Base-by-base conservation (phyloP, 306 rosid species). In the Cercis canadensis region DNA sequence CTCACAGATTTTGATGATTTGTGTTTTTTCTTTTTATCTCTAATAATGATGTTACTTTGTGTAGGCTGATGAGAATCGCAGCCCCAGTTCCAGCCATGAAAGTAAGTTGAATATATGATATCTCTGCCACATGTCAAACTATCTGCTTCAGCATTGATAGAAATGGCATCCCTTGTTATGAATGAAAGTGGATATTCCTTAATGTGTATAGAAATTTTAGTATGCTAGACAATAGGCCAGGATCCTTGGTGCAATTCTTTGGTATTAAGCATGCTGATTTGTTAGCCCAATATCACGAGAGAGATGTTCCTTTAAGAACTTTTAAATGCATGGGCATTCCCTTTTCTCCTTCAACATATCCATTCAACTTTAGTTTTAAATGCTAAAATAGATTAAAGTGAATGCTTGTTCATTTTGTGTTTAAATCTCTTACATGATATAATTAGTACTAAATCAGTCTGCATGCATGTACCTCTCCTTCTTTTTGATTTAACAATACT, bases 1-100 rank as follows among this genome's bases (percentile, higher is more conserved):
- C 62, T 12, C 45, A 36, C 45, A 57, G 33, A 33, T 53, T 55
- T 67, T 73, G 70, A 54, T 70, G 63, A n/a, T 61, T 54, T 70
- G 52, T 49, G 4, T 44, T 75, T 17, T 71, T 62, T 39, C 51
- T 18, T 70, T 66, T 24, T 24, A 24, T 24, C 29, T 1, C 3
- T 24, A 24, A 24, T 71, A 40, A 57, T 54, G 37, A 40, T 14
- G 39, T 72, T 76, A 47, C 50, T 71, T 78, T 75, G 29, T 54
- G 39, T 85, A 90, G 96, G 85, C 77, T 76, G 88, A 76, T 73
- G 83, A 81, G 81, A 84, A 66, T 77, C 80, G 74, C 46, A 79
- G 68, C 70, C 77, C 61, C 46, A 33, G 62, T 51, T 70, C 75
- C 9, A 49, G 74, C 47, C 78, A 64, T 75, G 63, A 72, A 79